phyloP scores from a whole-genome alignment of 1,284 basidiomycete species.

The Mycena sp. region DNA sequence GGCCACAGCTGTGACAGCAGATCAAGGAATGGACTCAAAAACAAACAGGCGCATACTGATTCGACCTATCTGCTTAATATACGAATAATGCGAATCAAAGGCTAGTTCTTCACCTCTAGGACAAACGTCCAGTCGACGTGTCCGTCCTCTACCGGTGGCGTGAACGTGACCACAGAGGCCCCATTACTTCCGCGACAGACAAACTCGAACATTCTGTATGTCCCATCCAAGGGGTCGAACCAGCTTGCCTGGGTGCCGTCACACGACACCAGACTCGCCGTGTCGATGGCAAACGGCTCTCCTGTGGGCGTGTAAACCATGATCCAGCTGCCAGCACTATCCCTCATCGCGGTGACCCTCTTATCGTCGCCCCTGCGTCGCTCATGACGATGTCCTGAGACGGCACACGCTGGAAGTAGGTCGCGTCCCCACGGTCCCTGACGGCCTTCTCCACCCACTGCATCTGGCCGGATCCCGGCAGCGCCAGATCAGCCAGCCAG shows the following conservation, averaged over 20 bases:
- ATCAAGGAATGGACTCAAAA: too few relatives aligned
- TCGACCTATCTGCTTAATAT: too few relatives aligned
- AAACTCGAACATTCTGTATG: conserved; percentile 1
- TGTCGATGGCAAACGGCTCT: conserved; percentile 2
- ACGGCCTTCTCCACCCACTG: background rate
- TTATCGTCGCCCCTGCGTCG: conserved; percentile 3
- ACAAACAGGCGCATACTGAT: too few relatives aligned
- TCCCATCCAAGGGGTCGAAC: conserved; percentile 3
- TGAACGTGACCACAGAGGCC: conserved; percentile 1
- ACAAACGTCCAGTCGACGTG: conserved; percentile 5
- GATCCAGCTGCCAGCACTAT: conserved; percentile 4
- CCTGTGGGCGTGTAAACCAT: conserved; percentile 5
- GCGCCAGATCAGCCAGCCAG: conserved; percentile 1
- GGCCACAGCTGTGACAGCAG: too few relatives aligned
- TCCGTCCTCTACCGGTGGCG: conserved; percentile 1
- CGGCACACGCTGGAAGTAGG: conserved; percentile 6
- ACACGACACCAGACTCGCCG: conserved; percentile 2
- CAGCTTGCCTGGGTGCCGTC: background rate
- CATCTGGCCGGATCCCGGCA: conserved; percentile 4
- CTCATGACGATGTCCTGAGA: conserved; percentile 2
- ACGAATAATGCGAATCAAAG: background rate
- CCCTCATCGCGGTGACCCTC: conserved; percentile 4
- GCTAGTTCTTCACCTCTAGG: conserved; percentile 1
- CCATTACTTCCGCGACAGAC: background rate
- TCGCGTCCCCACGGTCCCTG: background rate